Conservation (phyloP, 2,329 filamentous ascomycete species). For the Fusarium lateritium region DNA sequence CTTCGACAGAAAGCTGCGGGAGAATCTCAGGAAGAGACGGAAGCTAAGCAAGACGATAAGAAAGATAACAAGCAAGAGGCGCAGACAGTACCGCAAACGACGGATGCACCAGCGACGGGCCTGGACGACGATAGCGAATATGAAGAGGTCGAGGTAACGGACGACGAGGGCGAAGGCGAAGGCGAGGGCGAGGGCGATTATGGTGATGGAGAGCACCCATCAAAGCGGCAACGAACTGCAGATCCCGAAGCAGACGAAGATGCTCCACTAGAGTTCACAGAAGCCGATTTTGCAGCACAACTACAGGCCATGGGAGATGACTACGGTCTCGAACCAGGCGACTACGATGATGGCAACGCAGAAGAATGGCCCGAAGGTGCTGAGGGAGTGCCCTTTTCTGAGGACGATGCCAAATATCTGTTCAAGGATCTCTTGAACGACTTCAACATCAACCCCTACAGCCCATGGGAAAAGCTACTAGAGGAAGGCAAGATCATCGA, state of each 20-base stretch:
- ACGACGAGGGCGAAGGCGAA: slow-evolving; percentile 79
- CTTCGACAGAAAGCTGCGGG: slow-evolving; percentile 70
- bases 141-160: slow-evolving; percentile 62
- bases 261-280: slow-evolving; percentile 83
- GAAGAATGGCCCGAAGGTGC: slow-evolving; percentile 78
- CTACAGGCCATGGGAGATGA: slow-evolving; percentile 89
- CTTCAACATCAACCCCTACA: slow-evolving; percentile 85
- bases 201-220: slow-evolving; percentile 59
- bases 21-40: slow-evolving; percentile 49
- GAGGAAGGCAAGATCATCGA: slow-evolving; percentile 86
- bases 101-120: slow-evolving; percentile 7
- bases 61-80: not conserved
- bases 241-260: slow-evolving; percentile 67
- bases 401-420: slow-evolving; percentile 81
- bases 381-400: slow-evolving; percentile 78
- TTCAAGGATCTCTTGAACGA: slow-evolving; percentile 92
- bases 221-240: slow-evolving; percentile 76
- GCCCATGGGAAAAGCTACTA: slow-evolving; percentile 90
- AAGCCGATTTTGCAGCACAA: slow-evolving; percentile 95
- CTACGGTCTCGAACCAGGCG: slow-evolving; percentile 83
- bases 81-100: not conserved
- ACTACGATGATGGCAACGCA: slow-evolving; percentile 77
- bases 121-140: slow-evolving; percentile 75
- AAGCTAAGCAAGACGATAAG: slow-evolving; percentile 20
- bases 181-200: slow-evolving; percentile 61